These are phyloP conservation scores for Helotiales sp. DNA, from an alignment of 2,329 filamentous ascomycete genomes.

Conservation along the genomic window DNA sequence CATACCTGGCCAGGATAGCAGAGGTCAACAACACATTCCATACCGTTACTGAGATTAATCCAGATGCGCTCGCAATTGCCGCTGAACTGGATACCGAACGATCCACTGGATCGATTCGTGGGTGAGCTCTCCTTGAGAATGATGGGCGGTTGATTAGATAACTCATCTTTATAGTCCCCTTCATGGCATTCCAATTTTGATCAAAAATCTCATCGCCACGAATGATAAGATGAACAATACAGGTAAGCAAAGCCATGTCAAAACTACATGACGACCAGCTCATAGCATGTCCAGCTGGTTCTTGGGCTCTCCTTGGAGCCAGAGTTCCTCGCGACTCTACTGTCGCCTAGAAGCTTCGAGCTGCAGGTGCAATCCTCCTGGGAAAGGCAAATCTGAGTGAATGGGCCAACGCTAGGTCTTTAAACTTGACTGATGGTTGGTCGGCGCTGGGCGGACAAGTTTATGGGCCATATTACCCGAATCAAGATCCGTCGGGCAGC, in stretches of 20 bases:
- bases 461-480: conserved; percentile 58
- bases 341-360: conserved; percentile 25
- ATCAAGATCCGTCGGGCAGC: conserved; percentile 62
- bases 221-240: conserved; percentile 54
- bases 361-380: conserved; percentile 28
- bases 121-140: conserved; percentile 2
- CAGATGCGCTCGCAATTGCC: conserved; percentile 34
- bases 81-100: conserved; percentile 32
- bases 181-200: conserved; percentile 59
- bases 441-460: conserved; percentile 63
- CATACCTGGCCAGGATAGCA: conserved; percentile 28
- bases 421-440: conserved; percentile 62
- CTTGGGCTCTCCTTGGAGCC: conserved; percentile 24
- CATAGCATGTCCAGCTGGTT: conserved; percentile 19
- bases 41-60: conserved; percentile 34
- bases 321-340: conserved; percentile 26
- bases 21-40: conserved; percentile 25
- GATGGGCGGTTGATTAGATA: neutral
- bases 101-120: conserved; percentile 23
- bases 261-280: neutral
- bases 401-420: conserved; percentile 57
- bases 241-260: neutral
- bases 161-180: conserved; percentile 36
- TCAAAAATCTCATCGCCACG: conserved; percentile 64
- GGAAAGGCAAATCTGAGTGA: conserved; percentile 50